Evolutionary conservation across 495 filamentous ascomycete species (phyloP), one percentile per base, ranked within the genome.

Genomic region (Hypoxylon intermedium): DNA sequence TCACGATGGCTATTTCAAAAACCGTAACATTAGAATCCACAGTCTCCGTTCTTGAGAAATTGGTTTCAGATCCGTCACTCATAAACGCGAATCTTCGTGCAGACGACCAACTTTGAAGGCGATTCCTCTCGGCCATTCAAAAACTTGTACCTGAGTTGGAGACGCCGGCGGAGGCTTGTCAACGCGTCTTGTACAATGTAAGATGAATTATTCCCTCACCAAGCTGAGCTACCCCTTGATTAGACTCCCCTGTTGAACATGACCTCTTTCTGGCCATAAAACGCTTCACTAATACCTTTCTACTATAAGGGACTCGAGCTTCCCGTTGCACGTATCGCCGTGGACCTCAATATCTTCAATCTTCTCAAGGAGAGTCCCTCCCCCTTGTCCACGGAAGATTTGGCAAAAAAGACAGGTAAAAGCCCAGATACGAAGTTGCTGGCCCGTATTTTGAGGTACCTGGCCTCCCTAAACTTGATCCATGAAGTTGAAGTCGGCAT

Each of bases 271-370:
- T n/a, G n/a, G n/a, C n/a, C n/a, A n/a, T n/a, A n/a, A n/a, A n/a
- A n/a, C n/a, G n/a, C n/a, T n/a, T n/a, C n/a, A 23, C 48, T 50
- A 20, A 65, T 19, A 28, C 31, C 12, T 11, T 7, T 26, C 18
- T 13, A 6, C 45, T 21, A 3, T 13, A 45, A 65, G 62, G 45
- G 20, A 1, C 51, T 65, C 11, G 62, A 65, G 19, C 42, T 58
- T 0, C 44, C 51, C 4, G 5, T 18, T 0, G 62, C 55, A 6
- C 51, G 62, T 5, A 36, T 60, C 30, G 62, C 56, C 11, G 52
- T 60, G 12, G 62, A 60, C 34, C 45, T 65, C 13, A 48, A 65
- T 20, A 30, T 65, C 15, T 65, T 65, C 19, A 56, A 43, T 12
- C 26, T 36, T 0, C 56, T 65, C 16, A 53, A 51, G 16, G 50